These are phyloP conservation scores for Pythium chondricola DNA, from an alignment of 352 stramenopile species.

Conservation along the genomic window DNA sequence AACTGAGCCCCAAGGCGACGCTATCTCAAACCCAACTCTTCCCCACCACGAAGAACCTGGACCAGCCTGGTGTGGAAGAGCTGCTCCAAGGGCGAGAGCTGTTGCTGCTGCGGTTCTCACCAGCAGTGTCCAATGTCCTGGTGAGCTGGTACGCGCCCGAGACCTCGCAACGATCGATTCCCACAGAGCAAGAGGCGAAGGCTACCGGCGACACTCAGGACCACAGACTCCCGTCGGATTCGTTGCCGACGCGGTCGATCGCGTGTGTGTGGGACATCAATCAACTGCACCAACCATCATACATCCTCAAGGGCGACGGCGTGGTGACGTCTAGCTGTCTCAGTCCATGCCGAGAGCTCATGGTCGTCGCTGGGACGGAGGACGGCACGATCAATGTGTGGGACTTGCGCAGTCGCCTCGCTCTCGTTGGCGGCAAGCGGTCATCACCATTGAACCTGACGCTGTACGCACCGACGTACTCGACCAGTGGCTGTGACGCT, in stretches of 20 bases:
- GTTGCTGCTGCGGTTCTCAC: conserved; percentile 38
- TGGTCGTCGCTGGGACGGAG: conserved; percentile 46
- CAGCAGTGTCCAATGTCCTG: conserved; percentile 39
- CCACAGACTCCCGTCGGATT: not conserved
- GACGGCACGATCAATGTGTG: conserved; percentile 64
- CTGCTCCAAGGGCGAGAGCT: conserved; percentile 29
- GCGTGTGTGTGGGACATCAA: conserved; percentile 68
- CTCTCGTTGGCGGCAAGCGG: not conserved
- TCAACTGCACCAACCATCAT: conserved; percentile 30
- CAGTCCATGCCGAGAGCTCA: conserved; percentile 43
- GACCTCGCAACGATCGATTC: no score
- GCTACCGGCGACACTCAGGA: not conserved
- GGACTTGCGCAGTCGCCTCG: conserved; percentile 35
- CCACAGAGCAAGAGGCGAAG: no score
- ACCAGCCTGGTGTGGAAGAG: conserved; percentile 23
- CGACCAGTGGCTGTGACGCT: conserved; percentile 46
- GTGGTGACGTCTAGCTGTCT: conserved; percentile 30
- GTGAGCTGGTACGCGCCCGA: conserved; percentile 34
- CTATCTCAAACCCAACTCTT: conserved; percentile 27
- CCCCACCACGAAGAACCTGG: conserved; percentile 26
- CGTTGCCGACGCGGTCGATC: conserved; percentile 32
- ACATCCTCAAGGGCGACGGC: conserved; percentile 47
- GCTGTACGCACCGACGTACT: conserved; percentile 46
- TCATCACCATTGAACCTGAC: conserved; percentile 4
- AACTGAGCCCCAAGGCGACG: conserved; percentile 6